Conservation (phyloP, 1,284 basidiomycete genomes). For the Apiotrichum siamense region DNA sequence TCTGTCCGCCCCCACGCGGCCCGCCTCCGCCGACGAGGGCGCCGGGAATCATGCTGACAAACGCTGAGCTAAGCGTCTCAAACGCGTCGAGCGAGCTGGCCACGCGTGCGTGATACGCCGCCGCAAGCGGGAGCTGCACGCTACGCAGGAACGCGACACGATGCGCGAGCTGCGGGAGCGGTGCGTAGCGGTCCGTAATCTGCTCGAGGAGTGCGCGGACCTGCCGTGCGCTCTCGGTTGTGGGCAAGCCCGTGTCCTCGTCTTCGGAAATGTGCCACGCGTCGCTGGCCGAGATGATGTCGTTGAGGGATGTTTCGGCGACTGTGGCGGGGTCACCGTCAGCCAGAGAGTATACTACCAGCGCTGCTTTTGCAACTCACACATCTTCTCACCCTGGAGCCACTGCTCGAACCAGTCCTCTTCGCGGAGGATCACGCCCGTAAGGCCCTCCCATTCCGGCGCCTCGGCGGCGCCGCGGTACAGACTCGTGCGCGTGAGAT, state of each 20-base stretch:
- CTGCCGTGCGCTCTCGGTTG: conserved; percentile 70
- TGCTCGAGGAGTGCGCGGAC: conserved; percentile 79
- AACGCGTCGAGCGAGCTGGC: conserved; percentile 83
- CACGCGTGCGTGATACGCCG: conserved; percentile 70
- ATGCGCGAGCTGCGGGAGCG: conserved; percentile 70
- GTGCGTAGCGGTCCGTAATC: conserved; percentile 88
- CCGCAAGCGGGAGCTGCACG: conserved; percentile 78
- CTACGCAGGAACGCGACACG: conserved; percentile 73
- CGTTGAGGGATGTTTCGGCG: conserved; percentile 57
- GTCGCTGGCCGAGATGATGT: conserved; percentile 69
- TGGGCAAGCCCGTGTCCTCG: conserved; percentile 12
- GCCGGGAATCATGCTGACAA: conserved; percentile 86
- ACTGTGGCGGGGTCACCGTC: conserved; percentile 41
- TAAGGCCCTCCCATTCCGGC: conserved; percentile 64
- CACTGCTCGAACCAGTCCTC: conserved; percentile 85
- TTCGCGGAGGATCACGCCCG: conserved; percentile 72
- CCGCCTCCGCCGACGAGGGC: too few relatives aligned
- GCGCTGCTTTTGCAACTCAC: conserved; percentile 52
- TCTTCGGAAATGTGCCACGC: conserved; percentile 78
- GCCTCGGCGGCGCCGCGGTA: conserved; percentile 23
- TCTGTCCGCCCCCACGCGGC: neutral
- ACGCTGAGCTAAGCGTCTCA: conserved; percentile 76
- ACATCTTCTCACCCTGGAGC: conserved; percentile 78
- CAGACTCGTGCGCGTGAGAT: conserved; percentile 51
- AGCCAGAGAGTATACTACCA: neutral